These are phyloP conservation scores for Tetrapisispora namnaoensis DNA, from an alignment of 805 yeast species.

Conservation along the genomic window DNA sequence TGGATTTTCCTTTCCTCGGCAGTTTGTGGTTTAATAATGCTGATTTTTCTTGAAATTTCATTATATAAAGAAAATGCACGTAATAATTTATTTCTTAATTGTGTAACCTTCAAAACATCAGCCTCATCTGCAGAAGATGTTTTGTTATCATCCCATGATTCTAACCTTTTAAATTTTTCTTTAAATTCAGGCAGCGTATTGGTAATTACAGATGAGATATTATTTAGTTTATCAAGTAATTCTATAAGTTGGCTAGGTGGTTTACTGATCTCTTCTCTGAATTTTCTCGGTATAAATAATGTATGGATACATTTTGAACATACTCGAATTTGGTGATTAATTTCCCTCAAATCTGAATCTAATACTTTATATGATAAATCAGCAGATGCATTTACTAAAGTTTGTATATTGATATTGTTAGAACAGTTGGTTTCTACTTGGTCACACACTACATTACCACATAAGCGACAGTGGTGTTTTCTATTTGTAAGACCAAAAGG, in stretches of 20 bases:
- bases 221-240: constrained; percentile 35
- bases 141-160: constrained; percentile 16
- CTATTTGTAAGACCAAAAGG: constrained; percentile 49
- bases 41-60: constrained; percentile 35
- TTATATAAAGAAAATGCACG: constrained; percentile 45
- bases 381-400: constrained; percentile 16
- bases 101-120: constrained; percentile 30
- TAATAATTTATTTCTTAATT: constrained; percentile 36
- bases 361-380: constrained; percentile 18
- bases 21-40: constrained; percentile 28
- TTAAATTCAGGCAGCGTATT: constrained; percentile 37
- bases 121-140: constrained; percentile 7
- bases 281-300: constrained; percentile 48
- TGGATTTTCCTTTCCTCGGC: constrained; percentile 39
- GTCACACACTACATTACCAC: constrained; percentile 79
- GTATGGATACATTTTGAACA: constrained; percentile 62
- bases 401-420: constrained; percentile 47
- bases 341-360: constrained; percentile 10
- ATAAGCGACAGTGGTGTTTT: constrained; percentile 85
- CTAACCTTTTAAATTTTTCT: constrained; percentile 27
- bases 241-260: constrained; percentile 32
- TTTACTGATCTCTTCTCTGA: constrained; percentile 31
- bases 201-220: constrained; percentile 31
- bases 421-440: constrained; percentile 58
- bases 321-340: constrained; percentile 39